Base-by-base conservation (phyloP, 2,329 filamentous ascomycete genomes). In the Sporothrix pallida region DNA sequence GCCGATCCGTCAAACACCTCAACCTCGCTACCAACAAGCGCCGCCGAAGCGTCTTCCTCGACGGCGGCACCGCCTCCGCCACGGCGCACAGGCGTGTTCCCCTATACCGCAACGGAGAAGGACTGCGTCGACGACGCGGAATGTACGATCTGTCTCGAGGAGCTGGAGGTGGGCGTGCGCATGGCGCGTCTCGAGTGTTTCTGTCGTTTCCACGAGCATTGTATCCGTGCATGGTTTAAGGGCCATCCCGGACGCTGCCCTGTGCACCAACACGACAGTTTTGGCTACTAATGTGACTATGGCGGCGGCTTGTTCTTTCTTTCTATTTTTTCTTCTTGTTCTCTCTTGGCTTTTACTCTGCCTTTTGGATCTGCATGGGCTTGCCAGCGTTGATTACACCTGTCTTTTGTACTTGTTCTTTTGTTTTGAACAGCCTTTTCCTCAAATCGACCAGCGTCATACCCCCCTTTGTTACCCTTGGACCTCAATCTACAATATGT, bases 101-200 rank as follows among this genome's bases (percentile, higher is more conserved):
- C 88, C 0, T 92, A 92, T 77, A 76, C 83, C 26, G 89, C 90
- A 1, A 91, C 89, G 10, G 90, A 91, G 78, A 92, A 91, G 81
- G 90, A 92, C 79, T 91, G 89, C 76, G 86, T 90, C n/a, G 88
- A 90, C 76, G 87, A 88, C 74, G 89, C 88, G 3, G 90, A 92
- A 80, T 91, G 89, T 78, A 91, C 88, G 5, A 91, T 92, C 70
- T 92, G 90, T 76, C 83, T 92, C 2, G 90, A 91, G 77, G 89
- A 91, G 79, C 91, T 90, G 75, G 86, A 88, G 74, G 88, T 87
- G 0, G 89, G 89, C 1, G 85, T 87, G 42, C 81, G 85, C 37
- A 91, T 92, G 89, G 89, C 87, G n/a, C 83, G 90, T 60, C 81
- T 92, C 67, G 90, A 91, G 80, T 92, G 90, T 77, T 84, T 92